Evolutionary conservation across 108 stramenopile species (phyloP), one percentile per base, ranked within the genome.

Genomic region (Hondaea fermentalgiana): DNA sequence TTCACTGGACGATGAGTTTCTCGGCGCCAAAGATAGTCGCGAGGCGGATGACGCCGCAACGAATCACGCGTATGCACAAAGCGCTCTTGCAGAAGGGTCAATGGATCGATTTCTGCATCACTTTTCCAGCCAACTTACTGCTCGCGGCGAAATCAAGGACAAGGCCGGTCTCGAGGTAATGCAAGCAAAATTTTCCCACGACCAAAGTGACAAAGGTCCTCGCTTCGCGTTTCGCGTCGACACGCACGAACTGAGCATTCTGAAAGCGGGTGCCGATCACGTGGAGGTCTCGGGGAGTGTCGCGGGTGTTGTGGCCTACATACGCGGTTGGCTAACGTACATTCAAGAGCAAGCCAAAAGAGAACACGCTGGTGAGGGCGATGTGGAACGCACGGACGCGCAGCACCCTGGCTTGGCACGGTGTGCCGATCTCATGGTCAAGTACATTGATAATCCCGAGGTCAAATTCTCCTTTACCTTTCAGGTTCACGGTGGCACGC

Each of bases 401-500:
- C 42, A 19, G 21, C 8, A n/a, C 43, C 44, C 43, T 17, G 72
- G 72, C 5, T 10, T 42, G 44, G 43, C 42, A 14, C 44, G n/a
- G 5, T 5, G 10, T n/a, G 43, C 43, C 19, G 29, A 72, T n/a
- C 14, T 44, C 0, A 5, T 72, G n/a, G 72, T 44, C 47, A 42
- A 72, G n/a, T 44, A 72, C 72, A 5, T 72, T 8, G 72, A 44
- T 6, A 42, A 6, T 72, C 43, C 92, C 90, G 45, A 51, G 71
- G 69, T 92, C 89, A 44, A 87, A 45, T 5, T 55, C 44, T 89
- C 93, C 92, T 60, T 89, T 93, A 2, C 72, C 64, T 5, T 60
- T 55, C 83, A 95, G 93, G 42, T 72, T 59, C 44, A 72, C 64
- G 5, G 76, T 44, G 87, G 91, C 93, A 44, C 93, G 17, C 55